A percentile compares a stretch with the other conserved stretches of the same genome.
These are phyloP conservation scores for Amylostereum areolatum DNA, from an alignment of 1,284 basidiomycete species.

Conservation along the genomic window DNA sequence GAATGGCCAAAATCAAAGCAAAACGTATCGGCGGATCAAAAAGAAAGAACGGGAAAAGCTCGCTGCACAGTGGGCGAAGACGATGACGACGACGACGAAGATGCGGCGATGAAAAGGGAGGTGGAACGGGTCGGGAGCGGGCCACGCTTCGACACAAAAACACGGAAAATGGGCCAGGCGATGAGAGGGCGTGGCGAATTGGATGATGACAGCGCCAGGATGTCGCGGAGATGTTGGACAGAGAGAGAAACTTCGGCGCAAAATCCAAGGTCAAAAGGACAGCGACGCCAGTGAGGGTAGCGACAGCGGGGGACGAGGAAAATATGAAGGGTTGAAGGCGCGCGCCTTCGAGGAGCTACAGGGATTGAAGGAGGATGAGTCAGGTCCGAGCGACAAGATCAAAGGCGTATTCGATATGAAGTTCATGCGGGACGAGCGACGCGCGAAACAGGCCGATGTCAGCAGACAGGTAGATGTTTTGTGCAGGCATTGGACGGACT, in stretches of 20 bases:
- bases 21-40: conserved; percentile 84
- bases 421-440: conserved; percentile 89
- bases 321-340: conserved; percentile 45
- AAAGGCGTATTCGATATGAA: conserved; percentile 87
- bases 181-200: conserved; percentile 62
- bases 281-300: conserved; percentile 42
- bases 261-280: conserved; percentile 60
- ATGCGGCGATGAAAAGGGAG: conserved; percentile 65
- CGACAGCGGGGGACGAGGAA: conserved; percentile 39
- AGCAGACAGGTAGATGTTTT: conserved; percentile 63
- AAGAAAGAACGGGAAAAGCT: conserved; percentile 70
- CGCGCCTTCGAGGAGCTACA: conserved; percentile 72
- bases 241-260: conserved; percentile 64
- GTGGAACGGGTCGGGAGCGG: conserved; percentile 72
- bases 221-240: conserved; percentile 74
- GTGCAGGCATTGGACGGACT: conserved; percentile 54
- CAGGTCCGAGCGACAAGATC: conserved; percentile 32
- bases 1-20: conserved; percentile 95
- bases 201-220: conserved; percentile 65
- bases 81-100: conserved; percentile 45
- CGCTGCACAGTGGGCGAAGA: conserved; percentile 45
- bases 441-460: conserved; percentile 54
- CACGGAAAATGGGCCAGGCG: conserved; percentile 72
- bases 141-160: conserved; percentile 83
- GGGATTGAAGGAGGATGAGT: conserved; percentile 36